Conservation (phyloP, 2,329 filamentous ascomycete species). For the Phyllosticta capitalensis region DNA sequence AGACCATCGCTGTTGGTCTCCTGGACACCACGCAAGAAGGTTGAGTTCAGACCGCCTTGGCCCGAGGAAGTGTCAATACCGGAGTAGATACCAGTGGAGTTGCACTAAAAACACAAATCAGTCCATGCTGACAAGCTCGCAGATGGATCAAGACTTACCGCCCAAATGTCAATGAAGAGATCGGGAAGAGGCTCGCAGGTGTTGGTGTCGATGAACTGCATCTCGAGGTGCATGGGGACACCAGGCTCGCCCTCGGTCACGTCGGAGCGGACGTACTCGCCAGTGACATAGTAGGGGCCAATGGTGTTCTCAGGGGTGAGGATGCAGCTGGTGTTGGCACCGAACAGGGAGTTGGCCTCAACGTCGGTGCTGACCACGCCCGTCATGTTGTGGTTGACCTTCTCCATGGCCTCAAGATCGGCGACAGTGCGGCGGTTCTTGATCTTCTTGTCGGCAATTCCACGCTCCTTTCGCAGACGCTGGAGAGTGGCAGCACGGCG, state of each 20-base stretch:
- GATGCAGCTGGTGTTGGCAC: constrained; percentile 24
- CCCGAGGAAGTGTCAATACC: constrained; percentile 31
- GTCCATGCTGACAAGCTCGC: neutral
- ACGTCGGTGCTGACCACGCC: constrained; percentile 16
- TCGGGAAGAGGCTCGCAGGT: constrained; percentile 44
- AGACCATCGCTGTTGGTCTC: constrained; percentile 39
- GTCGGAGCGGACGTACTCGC: constrained; percentile 42
- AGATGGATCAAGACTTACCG: neutral
- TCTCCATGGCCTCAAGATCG: constrained; percentile 21
- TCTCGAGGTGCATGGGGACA: constrained; percentile 41
- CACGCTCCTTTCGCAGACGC: constrained; percentile 18
- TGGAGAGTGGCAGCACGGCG: constrained; percentile 17
- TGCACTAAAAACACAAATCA: constrained; percentile 21
- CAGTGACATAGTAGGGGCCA: constrained; percentile 35
- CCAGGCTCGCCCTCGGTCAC: constrained; percentile 40
- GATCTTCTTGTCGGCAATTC: constrained; percentile 15
- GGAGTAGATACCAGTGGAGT: constrained; percentile 33
- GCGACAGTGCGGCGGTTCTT: constrained; percentile 21
- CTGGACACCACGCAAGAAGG: constrained; percentile 41
- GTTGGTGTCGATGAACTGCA: constrained; percentile 45
- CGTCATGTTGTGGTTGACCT: constrained; percentile 24
- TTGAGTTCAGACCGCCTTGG: constrained; percentile 32
- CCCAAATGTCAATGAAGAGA: constrained; percentile 45
- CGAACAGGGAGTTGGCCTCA: constrained; percentile 20
- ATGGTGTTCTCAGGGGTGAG: constrained; percentile 24